These are phyloP conservation scores for Pythium graminicola DNA, from an alignment of 352 stramenopile genomes.

Conservation along the genomic window DNA sequence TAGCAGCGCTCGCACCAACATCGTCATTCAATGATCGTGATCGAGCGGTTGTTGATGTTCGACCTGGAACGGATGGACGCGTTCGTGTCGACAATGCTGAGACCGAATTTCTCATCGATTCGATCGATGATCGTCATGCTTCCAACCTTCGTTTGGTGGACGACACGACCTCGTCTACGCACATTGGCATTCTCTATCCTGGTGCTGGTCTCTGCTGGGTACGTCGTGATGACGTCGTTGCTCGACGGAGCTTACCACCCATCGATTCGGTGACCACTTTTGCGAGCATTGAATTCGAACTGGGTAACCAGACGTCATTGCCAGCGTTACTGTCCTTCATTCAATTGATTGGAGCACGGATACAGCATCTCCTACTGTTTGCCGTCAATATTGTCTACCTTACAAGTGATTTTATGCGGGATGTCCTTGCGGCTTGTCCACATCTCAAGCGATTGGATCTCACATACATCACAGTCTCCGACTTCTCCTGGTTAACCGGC, in stretches of 20 bases:
- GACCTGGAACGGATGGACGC: not conserved
- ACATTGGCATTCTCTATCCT: slow-evolving; percentile 2
- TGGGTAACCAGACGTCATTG: not conserved
- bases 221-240: not conserved
- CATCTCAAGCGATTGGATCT: slow-evolving; percentile 4
- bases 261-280: not conserved
- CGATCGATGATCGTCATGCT: not conserved
- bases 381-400: not conserved
- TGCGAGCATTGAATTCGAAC: not conserved
- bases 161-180: not conserved
- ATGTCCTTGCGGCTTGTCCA: not conserved
- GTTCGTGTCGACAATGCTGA: not conserved
- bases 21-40: not conserved
- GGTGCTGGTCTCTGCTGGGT: slow-evolving; percentile 7
- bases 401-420: not conserved
- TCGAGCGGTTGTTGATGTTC: not conserved
- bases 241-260: not conserved
- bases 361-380: not conserved
- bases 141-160: slow-evolving; percentile 4
- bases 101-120: not conserved
- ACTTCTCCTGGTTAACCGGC: slow-evolving; percentile 1
- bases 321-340: not conserved
- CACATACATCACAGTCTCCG: not conserved
- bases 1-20: not conserved
- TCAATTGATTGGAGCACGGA: not conserved